Evolutionary conservation across 768 basidiomycete species (phyloP).

Genomic region (Hygrocybe coccinea): DNA sequence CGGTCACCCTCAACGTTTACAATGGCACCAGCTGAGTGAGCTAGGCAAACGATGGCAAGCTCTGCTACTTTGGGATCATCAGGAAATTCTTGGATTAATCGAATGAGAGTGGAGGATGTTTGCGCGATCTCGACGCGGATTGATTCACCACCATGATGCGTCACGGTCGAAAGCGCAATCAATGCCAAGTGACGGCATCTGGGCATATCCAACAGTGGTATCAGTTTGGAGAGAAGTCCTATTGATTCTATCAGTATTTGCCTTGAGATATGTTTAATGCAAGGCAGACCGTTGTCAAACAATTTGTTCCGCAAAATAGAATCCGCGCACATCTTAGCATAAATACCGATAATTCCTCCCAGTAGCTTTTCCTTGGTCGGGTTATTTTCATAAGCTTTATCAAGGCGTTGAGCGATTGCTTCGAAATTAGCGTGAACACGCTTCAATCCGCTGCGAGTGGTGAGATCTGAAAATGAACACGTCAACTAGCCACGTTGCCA

Average conservation of each 20-base stretch:
- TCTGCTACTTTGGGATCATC: slow-evolving; percentile 49
- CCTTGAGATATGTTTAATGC: not conserved
- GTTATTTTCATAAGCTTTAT: slow-evolving; percentile 44
- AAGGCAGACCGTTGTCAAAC: slow-evolving; percentile 46
- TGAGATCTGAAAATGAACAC: slow-evolving; percentile 40
- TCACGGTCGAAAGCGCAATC: slow-evolving; percentile 52
- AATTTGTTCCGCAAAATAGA: slow-evolving; percentile 56
- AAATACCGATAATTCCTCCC: slow-evolving; percentile 58
- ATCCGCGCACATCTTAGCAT: slow-evolving; percentile 59
- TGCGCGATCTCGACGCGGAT: slow-evolving; percentile 50
- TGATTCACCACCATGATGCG: slow-evolving; percentile 53
- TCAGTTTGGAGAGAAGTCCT: slow-evolving; percentile 56
- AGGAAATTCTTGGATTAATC: slow-evolving; percentile 44
- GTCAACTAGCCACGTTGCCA: not conserved
- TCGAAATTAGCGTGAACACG: slow-evolving; percentile 58
- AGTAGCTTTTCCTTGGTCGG: slow-evolving; percentile 42
- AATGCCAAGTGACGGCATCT: slow-evolving; percentile 50
- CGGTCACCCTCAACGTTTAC: slow-evolving; percentile 35
- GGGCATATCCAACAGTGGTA: slow-evolving; percentile 48
- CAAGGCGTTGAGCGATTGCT: slow-evolving; percentile 44
- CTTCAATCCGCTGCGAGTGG: slow-evolving; percentile 54
- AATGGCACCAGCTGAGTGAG: slow-evolving; percentile 47
- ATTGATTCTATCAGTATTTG: not conserved
- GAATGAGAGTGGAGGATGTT: slow-evolving; percentile 38
- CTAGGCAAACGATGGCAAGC: slow-evolving; percentile 46